Evolutionary conservation across 139 green algal genomes (phyloP), one percentile per base, ranked within the genome.

Genomic region (Tetraselmis chui): DNA sequence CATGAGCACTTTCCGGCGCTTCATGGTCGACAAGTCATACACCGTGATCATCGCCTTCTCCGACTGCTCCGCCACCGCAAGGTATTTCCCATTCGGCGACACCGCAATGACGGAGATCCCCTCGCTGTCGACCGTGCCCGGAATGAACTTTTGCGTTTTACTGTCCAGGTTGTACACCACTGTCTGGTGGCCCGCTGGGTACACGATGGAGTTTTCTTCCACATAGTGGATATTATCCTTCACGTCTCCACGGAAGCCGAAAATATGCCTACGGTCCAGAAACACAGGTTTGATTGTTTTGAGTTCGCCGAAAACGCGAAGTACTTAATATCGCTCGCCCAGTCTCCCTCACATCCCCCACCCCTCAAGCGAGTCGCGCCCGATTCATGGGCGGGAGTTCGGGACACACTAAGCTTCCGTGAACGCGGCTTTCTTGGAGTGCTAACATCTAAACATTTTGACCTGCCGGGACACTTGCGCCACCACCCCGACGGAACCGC

Each of bases 231-330:
- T 75, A 81, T 92, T 92, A 75, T 97, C 88, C 25, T 83, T 82
- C 0, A 95, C 87, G 75, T 92, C 88, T 22, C 88, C 83, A 0
- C 90, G 86, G 28, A 94, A 85, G 18, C 94, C 94, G 83, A 97
- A 98, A 11, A 96, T 88, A 76, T 95, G 91, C 88, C 93, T 96
- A n/a, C n/a, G n/a, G n/a, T n/a, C n/a, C n/a, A n/a, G n/a, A n/a
- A n/a, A n/a, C n/a, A n/a, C n/a, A n/a, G n/a, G n/a, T n/a, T n/a
- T n/a, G n/a, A n/a, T n/a, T n/a, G n/a, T n/a, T n/a, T n/a, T n/a
- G n/a, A n/a, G n/a, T n/a, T n/a, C n/a, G n/a, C n/a, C n/a, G n/a
- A n/a, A n/a, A n/a, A n/a, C n/a, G n/a, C n/a, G n/a, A n/a, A n/a
- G n/a, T n/a, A n/a, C n/a, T n/a, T n/a, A n/a, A n/a, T n/a, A n/a